Base-by-base conservation (phyloP, 148 eudicot species). In the Silene conica region DNA sequence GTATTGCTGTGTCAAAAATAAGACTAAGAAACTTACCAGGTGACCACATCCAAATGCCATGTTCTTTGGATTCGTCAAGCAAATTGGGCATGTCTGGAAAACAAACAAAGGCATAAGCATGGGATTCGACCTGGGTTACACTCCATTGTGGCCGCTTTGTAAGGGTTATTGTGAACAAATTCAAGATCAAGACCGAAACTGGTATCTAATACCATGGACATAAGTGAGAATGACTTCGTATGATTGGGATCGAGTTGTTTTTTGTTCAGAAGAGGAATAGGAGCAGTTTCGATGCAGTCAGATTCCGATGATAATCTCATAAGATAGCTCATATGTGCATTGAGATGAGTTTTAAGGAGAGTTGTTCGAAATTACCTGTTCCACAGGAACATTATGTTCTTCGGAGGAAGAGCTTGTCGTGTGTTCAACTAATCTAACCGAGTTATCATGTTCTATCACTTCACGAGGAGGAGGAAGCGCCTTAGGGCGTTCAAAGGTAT, bases 31-130 rank as follows among this genome's bases (percentile, higher is more conserved):
- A 75, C 89, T 84, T 84, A 91, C 96, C 90, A 85, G 69, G 76
- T 91, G 96, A 80, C 96, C 96, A 43, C 96, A 91, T 54, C 89
- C 93, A 77, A 91, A 91, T 76, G 96, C 93, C 93, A 91, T 87
- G 83, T 89, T 83, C 84, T 85, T 91, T 6, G 85, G 85, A 69
- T 86, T 89, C 43, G 88, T 86, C 80, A 89, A 78, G 86, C 96
- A 91, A 72, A 91, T 87, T n/a, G 96, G 96, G 48, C 96, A 91
- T 26, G 63, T 85, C 93, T 91, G 38, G 22, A 77, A 52, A 72
- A 74, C 8, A 67, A 75, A 55, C 26, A 2, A 45, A 67, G 69
- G 75, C 22, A 28, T 19, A 54, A 41, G 63, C 50, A 16, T 50
- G 55, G 55, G 13, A 50, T 50, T 50, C 5, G 55, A 50, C 14